Evolutionary conservation across 306 rosid species (phyloP).

Genomic region (Ormosia semicastrata): DNA sequence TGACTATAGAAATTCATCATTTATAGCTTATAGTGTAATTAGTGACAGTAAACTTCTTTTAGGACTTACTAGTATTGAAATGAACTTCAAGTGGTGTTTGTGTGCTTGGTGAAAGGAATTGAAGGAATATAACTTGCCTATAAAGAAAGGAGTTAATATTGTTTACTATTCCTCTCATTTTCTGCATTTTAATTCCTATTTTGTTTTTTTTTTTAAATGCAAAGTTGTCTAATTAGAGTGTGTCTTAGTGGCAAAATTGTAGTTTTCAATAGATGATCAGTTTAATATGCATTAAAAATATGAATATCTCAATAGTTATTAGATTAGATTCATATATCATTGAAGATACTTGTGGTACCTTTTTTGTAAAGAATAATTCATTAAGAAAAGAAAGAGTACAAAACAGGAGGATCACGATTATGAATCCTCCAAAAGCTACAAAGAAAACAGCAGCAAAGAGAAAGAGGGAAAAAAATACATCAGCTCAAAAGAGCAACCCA

Average conservation of each 20-base stretch:
- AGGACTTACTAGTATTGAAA: not conserved
- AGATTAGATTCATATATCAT: not conserved
- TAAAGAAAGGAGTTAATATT: not conserved
- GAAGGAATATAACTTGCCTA: not conserved
- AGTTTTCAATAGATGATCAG: not conserved
- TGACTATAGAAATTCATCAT: not conserved
- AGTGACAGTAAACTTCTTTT: not conserved
- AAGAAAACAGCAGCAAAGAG: not conserved
- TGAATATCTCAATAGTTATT: not conserved
- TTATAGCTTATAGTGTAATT: slow-evolving; percentile 1
- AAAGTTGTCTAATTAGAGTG: not conserved
- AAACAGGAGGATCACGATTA: slow-evolving; percentile 1
- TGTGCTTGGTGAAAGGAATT: slow-evolving; percentile 17
- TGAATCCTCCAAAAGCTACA: slow-evolving; percentile 21
- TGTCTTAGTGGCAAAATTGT: slow-evolving; percentile 2
- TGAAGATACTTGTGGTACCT: slow-evolving; percentile 6
- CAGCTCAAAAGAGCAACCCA: not conserved
- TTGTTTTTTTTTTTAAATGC: not conserved
- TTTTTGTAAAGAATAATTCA: not conserved
- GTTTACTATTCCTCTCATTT: not conserved
- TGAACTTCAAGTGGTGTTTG: slow-evolving; percentile 7
- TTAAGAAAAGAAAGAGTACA: not conserved
- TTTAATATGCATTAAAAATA: not conserved
- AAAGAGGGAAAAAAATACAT: not conserved
- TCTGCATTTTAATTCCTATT: not conserved